Evolutionary conservation across 805 yeast genomes (phyloP), one percentile per base, ranked within the genome.

Genomic region (Kodamaea hsintzibuensis): DNA sequence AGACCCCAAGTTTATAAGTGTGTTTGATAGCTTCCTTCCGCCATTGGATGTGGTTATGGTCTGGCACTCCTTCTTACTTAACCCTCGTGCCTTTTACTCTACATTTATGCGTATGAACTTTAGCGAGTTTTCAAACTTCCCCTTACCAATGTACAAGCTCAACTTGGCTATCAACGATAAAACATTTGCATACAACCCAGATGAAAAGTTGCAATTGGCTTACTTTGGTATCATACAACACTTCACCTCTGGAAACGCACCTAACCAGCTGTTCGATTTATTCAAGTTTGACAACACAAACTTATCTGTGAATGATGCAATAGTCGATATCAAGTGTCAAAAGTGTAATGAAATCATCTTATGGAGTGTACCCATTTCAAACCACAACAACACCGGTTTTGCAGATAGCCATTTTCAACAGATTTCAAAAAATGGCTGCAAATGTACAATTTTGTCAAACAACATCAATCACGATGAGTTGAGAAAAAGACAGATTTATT

Each of bases 21-120:
- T 52, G 22, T 18, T 51, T 9, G 52, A 50, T 12, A 35, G 42
- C 17, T n/a, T 57, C 17, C 40, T 61, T 12, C 68, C 68, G 1
- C 67, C 68, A 2, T 51, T 65, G 43, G 69, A 65, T 50, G 60
- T 65, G 2, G 18, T 63, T 10, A 52, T 64, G 61, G 62, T 65
- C 10, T 65, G 68, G 69, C 62, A 65, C 46, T 56, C 65, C 1
- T 62, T 64, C 48, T 44, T 63, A 38, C 55, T 63, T 50, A 62
- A 64, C 35, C 64, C 67, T 3, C 45, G 50, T 33, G 19, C 60
- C 1, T 57, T 47, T 37, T 57, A 60, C 46, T 64, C 63, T 19
- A 51, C 48, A 6, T 57, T 59, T 37, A 52, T 45, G 3, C 54
- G 64, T 17, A 61, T 59, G 46, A 40, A 57, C 42, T 58, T 63